Percentiles rank a stretch among this genome's conserved stretches.
These are phyloP conservation scores for Amanita subjunquillea DNA, from an alignment of 768 basidiomycete species.

Conservation along the genomic window DNA sequence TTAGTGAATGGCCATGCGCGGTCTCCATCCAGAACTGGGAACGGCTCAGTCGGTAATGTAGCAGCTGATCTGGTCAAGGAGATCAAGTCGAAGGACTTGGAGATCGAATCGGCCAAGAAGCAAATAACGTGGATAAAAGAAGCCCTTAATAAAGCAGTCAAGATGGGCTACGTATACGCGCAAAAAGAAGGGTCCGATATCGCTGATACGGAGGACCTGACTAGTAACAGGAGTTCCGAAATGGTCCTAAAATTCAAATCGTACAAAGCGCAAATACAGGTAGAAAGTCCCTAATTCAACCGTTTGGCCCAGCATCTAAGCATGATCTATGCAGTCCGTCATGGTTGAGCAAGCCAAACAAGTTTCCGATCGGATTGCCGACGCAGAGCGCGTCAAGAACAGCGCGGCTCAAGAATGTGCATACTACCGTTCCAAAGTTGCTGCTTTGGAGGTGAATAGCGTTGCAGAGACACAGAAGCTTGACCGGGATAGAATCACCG, in stretches of 20 bases:
- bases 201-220: conserved; percentile 28
- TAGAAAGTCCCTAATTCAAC: conserved; percentile 22
- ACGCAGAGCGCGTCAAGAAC: conserved; percentile 66
- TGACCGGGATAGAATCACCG: conserved; percentile 67
- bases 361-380: conserved; percentile 67
- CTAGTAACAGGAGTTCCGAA: conserved; percentile 44
- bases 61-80: conserved; percentile 72
- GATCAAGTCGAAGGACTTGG: conserved; percentile 72
- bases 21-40: conserved; percentile 28
- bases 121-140: conserved; percentile 83
- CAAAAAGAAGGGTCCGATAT: conserved; percentile 35
- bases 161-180: conserved; percentile 66
- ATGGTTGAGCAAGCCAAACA: conserved; percentile 67
- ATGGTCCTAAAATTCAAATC: conserved; percentile 79
- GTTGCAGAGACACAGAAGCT: conserved; percentile 56
- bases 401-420: conserved; percentile 90
- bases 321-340: conserved; percentile 36
- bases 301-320: neutral
- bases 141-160: conserved; percentile 63
- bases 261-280: conserved; percentile 81
- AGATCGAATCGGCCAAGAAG: conserved; percentile 66
- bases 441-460: conserved; percentile 67
- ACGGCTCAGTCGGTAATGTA: conserved; percentile 52
- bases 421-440: conserved; percentile 91
- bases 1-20: conserved; percentile 38